These are phyloP conservation scores for Gossypium longicalyx DNA, from an alignment of 345 rosid species.

Conservation along the genomic window DNA sequence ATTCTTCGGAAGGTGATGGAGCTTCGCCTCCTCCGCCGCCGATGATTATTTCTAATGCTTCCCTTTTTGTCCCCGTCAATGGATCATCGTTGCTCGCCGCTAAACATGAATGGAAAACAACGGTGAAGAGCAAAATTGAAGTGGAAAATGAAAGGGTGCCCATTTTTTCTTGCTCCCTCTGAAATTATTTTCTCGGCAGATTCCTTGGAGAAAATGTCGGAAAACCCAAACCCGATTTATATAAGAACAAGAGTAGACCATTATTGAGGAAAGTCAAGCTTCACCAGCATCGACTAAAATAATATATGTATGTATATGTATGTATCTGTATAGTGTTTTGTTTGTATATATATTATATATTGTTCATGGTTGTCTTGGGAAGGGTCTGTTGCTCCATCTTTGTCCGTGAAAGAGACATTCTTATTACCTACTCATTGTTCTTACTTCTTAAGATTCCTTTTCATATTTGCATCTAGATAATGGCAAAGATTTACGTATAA, in stretches of 20 bases:
- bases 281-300: background rate
- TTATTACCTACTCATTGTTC: too few species aligned
- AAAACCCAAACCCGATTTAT: background rate
- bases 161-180: constrained; percentile 10
- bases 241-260: constrained; percentile 2
- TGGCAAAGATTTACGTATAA: too few species aligned
- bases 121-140: constrained; percentile 3
- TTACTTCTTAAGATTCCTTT: too few species aligned
- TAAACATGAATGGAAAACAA: constrained; percentile 15
- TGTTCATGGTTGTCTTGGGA: background rate
- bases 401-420: background rate
- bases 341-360: too few species aligned
- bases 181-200: background rate
- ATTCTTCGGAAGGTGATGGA: constrained; percentile 15
- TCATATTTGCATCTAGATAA: too few species aligned
- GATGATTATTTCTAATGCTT: constrained; percentile 27
- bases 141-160: constrained; percentile 2
- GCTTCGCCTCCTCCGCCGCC: constrained; percentile 20
- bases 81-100: constrained; percentile 4
- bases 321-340: too few species aligned
- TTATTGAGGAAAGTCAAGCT: constrained; percentile 1
- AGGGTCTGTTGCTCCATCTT: background rate
- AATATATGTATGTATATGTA: too few species aligned
- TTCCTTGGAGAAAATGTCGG: background rate
- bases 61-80: constrained; percentile 14